These are phyloP conservation scores for Aphanomyces invadans DNA, from an alignment of 352 stramenopile genomes.

Conservation along the genomic window DNA sequence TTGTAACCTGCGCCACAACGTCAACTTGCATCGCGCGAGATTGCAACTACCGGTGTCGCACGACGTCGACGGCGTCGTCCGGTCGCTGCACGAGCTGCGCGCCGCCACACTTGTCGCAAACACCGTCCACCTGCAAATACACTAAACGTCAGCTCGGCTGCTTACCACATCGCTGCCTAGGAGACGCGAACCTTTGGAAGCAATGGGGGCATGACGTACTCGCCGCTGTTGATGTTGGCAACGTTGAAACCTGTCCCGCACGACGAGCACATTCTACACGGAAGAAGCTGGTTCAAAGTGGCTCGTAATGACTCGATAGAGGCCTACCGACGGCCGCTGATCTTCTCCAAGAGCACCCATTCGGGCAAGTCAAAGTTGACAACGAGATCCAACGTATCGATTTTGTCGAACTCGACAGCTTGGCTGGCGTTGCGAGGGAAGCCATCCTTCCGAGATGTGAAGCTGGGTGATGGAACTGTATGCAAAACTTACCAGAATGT, in stretches of 20 bases:
- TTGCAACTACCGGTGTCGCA: slow-evolving; percentile 50
- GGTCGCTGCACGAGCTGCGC: slow-evolving; percentile 65
- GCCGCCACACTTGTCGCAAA: slow-evolving; percentile 74
- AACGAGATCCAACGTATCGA: slow-evolving; percentile 67
- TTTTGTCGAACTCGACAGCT: slow-evolving; percentile 73
- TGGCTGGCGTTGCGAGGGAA: slow-evolving; percentile 86
- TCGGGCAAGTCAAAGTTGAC: slow-evolving; percentile 85
- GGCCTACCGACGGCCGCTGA: slow-evolving; percentile 71
- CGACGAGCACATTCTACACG: slow-evolving; percentile 58
- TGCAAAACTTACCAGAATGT: slow-evolving; percentile 72
- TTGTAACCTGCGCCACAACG: slow-evolving; percentile 38
- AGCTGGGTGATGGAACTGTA: slow-evolving; percentile 33
- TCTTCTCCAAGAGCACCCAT: slow-evolving; percentile 86
- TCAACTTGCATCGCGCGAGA: background rate
- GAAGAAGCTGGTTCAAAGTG: background rate
- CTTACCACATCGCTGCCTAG: background rate
- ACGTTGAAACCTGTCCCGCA: slow-evolving; percentile 86
- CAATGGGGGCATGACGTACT: slow-evolving; percentile 86
- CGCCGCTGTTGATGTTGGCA: slow-evolving; percentile 72
- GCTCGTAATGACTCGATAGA: background rate
- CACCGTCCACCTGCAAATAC: slow-evolving; percentile 41
- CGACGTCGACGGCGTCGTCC: slow-evolving; percentile 75
- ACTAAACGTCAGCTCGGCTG: background rate
- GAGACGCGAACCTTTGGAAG: slow-evolving; percentile 50
- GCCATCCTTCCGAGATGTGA: slow-evolving; percentile 43